Evolutionary conservation across 495 filamentous ascomycete genomes (phyloP).

Genomic region (Hypoxylon crocopeplum): DNA sequence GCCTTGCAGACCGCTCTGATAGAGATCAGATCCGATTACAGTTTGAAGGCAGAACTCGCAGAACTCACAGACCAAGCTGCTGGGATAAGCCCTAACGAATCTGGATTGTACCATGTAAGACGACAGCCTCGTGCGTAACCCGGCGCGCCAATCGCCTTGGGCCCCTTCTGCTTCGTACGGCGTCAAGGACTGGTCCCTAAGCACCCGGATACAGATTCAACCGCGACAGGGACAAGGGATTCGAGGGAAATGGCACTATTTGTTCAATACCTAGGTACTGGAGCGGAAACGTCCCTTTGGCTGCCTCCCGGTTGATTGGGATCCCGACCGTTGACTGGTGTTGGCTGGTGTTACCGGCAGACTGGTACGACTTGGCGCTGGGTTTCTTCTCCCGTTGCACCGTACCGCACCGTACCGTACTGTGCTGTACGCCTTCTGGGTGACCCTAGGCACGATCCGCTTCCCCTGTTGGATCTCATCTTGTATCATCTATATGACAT

Average conservation of each 20-base stretch:
- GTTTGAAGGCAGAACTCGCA: no score
- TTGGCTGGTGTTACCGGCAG: conserved; percentile 15
- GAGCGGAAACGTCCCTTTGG: background rate
- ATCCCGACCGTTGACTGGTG: conserved; percentile 17
- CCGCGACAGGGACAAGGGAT: background rate
- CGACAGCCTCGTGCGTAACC: background rate
- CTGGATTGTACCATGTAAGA: background rate
- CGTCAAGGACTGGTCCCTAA: background rate
- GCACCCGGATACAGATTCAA: background rate
- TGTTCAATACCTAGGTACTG: background rate
- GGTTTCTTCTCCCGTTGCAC: background rate
- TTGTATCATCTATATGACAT: background rate
- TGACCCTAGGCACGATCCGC: no score
- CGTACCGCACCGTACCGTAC: background rate
- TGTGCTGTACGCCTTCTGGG: no score
- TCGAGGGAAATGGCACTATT: background rate
- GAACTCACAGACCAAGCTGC: background rate
- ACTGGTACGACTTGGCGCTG: conserved; percentile 8
- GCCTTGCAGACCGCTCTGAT: conserved; percentile 5
- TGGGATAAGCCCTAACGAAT: conserved; percentile 1
- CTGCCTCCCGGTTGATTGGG: conserved; percentile 19
- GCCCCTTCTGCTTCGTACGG: no score
- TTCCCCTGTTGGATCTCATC: background rate
- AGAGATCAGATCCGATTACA: background rate
- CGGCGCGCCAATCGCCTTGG: no score